Evolutionary conservation across 306 rosid species (phyloP), one percentile per base, ranked within the genome.

Genomic region (Castanea crenata): DNA sequence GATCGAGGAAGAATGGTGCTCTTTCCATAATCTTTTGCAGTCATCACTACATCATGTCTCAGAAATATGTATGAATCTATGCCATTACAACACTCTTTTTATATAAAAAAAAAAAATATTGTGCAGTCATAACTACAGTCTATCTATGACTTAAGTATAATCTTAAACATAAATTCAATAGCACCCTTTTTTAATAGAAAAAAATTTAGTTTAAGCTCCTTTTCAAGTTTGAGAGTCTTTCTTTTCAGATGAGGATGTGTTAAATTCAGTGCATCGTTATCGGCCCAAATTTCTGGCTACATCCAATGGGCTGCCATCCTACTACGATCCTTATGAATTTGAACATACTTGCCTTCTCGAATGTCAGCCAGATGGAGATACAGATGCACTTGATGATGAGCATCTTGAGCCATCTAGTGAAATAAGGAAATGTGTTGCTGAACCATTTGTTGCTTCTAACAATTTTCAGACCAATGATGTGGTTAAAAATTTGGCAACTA

Each of bases 1-100:
- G 80, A 75, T 72, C 64, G 97, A 92, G 83, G 92, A 90, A 84
- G 94, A 91, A 44, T 94, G 96, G 96, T 94, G 97, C 74, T 88
- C 83, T 83, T 72, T 73, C 75, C 98, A 94, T 87, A 73, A 86
- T 80, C 91, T 94, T 83, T 86, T 89, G 64, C 92, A 6, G 56
- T 89, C 97, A 61, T 90, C 98, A 49, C 80, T 94, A 59, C 90
- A 85, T 76, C 92, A 85, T 54, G 86, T 89, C 77, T 85, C 88
- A 67, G 94, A 89, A 83, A 85, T 85, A 80, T 94, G 98, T 94
- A 90, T 27, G 95, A 80, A 34, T 69, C 82, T 57, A 29, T 57
- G n/a, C 44, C 79, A 81, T 57, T 56, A 70, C 29, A 67, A 56
- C 21, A 38, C 11, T 58, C 56, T 55, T 79, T 25, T 0, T 21